phyloP scores from a whole-genome alignment of 2,329 filamentous ascomycete species.

The Arthrobotrys iridis region DNA sequence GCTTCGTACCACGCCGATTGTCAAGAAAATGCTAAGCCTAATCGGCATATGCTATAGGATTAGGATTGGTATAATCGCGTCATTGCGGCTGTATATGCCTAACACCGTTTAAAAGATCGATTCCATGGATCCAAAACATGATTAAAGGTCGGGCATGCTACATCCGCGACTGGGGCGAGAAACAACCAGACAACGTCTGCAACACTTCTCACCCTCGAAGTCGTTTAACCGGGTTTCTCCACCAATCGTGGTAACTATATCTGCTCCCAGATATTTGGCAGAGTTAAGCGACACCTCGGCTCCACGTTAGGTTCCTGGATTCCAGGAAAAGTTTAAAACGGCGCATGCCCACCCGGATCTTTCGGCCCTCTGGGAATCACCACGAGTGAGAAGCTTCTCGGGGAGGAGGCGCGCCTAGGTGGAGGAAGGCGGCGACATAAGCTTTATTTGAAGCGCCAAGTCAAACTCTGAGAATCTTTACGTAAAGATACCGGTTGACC shows the following conservation, averaged over 20 bases:
- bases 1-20: no score
- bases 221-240: constrained; percentile 8
- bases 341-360: neutral
- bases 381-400: neutral
- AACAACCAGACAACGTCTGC: no score
- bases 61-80: no score
- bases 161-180: no score
- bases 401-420: constrained; percentile 2
- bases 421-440: neutral
- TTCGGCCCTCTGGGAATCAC: constrained; percentile 1
- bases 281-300: constrained; percentile 14
- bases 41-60: no score
- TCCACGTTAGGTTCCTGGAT: constrained; percentile 17
- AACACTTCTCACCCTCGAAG: neutral
- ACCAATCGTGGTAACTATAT: neutral
- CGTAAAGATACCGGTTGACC: neutral
- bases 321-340: neutral
- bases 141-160: neutral
- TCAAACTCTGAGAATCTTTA: constrained; percentile 7
- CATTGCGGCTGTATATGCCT: no score
- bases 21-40: no score
- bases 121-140: neutral
- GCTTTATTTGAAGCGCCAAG: constrained; percentile 36
- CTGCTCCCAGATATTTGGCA: neutral
- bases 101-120: no score